phyloP scores from a whole-genome alignment of 2,329 filamentous ascomycete species.

The Pseudocercospora eumusae region DNA sequence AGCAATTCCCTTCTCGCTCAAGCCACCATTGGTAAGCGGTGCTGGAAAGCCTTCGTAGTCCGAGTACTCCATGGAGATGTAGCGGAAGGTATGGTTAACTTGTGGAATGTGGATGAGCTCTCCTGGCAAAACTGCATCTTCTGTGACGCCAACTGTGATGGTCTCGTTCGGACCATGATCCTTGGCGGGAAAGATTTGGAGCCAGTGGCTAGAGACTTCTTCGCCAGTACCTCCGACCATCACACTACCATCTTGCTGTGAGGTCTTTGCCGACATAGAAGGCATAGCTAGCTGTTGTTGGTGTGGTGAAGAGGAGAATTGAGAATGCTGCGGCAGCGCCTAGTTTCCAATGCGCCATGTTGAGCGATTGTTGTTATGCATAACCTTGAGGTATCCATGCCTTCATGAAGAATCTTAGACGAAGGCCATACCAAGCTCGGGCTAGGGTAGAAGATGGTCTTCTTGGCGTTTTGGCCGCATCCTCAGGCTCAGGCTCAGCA shows the following conservation, averaged over 20 bases:
- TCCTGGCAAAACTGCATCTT: conserved; percentile 44
- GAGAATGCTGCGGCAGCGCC: neutral
- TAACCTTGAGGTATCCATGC: neutral
- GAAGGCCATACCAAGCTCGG: conserved; percentile 1
- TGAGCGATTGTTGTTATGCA: neutral
- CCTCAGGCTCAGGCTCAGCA: neutral
- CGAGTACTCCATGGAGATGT: conserved; percentile 44
- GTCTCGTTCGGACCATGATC: conserved; percentile 47
- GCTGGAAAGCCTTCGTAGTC: conserved; percentile 49
- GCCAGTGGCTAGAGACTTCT: conserved; percentile 52
- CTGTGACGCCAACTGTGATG: conserved; percentile 47
- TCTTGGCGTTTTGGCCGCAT: neutral
- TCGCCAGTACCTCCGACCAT: conserved; percentile 52
- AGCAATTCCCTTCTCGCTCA: conserved; percentile 47
- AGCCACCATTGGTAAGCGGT: conserved; percentile 49
- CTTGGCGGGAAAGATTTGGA: conserved; percentile 48
- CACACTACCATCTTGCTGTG: conserved; percentile 46
- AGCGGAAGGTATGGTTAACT: conserved; percentile 40
- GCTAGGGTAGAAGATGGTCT: neutral
- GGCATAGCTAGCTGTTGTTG: conserved; percentile 46
- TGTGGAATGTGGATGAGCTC: conserved; percentile 40
- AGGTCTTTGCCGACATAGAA: conserved; percentile 53
- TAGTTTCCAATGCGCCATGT: neutral
- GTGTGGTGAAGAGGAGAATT: neutral
- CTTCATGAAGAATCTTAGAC: neutral